phyloP scores from a whole-genome alignment of 352 stramenopile genomes.

The Phytophthora sp. region DNA sequence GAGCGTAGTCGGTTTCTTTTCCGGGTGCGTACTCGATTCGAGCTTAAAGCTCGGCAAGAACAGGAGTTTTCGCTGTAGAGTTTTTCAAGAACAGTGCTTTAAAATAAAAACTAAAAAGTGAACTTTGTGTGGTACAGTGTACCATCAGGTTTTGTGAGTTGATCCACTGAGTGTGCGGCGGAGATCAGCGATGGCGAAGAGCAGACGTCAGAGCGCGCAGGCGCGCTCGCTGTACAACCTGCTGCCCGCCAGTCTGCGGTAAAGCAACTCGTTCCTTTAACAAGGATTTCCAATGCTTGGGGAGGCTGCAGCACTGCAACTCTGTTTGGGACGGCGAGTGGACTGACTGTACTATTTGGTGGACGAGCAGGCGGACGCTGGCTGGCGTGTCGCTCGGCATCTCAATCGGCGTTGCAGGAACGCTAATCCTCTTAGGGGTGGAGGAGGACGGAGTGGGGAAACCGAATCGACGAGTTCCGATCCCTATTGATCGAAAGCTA shows the following conservation, averaged over 20 bases:
- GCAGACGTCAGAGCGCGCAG: conserved; percentile 19
- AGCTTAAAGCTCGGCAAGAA: no score
- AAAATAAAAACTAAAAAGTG: no score
- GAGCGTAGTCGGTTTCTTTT: no score
- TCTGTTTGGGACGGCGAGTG: not conserved
- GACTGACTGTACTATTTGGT: conserved; percentile 12
- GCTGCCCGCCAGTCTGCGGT: conserved; percentile 45
- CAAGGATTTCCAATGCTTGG: not conserved
- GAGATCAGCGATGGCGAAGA: conserved; percentile 28
- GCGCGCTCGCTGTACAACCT: conserved; percentile 32
- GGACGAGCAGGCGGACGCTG: conserved; percentile 41
- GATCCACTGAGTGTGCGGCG: conserved; percentile 13
- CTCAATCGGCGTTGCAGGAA: conserved; percentile 54
- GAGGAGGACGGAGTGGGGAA: conserved; percentile 16
- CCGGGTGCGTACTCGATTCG: no score
- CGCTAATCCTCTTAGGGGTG: conserved; percentile 43
- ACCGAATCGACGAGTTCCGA: conserved; percentile 7
- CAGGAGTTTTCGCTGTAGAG: no score
- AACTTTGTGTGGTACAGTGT: no score
- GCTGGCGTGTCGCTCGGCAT: conserved; percentile 56
- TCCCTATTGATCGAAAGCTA: conserved; percentile 14
- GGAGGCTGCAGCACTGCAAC: not conserved
- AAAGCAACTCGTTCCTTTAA: not conserved
- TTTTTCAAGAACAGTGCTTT: no score
- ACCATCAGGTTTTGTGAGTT: conserved; percentile 15